A percentile compares a stretch with the other conserved stretches of the same genome.
phyloP scores from a whole-genome alignment of 352 stramenopile genomes.

The Pythium aristosporum region DNA sequence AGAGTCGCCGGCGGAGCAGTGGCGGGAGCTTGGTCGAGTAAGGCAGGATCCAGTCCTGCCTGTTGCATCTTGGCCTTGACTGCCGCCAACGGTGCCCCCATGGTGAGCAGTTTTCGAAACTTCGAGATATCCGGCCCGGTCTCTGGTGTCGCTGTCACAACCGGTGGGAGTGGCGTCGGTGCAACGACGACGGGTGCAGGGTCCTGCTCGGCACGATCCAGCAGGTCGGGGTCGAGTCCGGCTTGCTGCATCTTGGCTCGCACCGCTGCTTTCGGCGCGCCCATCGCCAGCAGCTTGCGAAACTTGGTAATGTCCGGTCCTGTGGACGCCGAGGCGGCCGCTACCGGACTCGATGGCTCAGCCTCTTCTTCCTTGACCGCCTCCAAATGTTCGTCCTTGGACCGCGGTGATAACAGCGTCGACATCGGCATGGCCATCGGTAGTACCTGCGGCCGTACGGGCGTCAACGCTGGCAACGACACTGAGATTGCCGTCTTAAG shows the following conservation, averaged over 20 bases:
- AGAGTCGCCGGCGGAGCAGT: slow-evolving; percentile 35
- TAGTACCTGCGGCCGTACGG: slow-evolving; percentile 16
- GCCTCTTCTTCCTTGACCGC: slow-evolving; percentile 27
- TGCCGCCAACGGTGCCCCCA: slow-evolving; percentile 77
- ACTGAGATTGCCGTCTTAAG: slow-evolving; percentile 26
- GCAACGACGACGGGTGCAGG: background rate
- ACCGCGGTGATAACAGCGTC: slow-evolving; percentile 12
- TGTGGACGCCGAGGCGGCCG: background rate
- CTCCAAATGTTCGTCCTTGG: slow-evolving; percentile 23
- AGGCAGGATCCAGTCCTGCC: slow-evolving; percentile 53
- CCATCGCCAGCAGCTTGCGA: slow-evolving; percentile 28
- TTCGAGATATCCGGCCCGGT: slow-evolving; percentile 42
- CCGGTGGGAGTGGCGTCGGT: background rate
- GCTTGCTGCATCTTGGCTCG: slow-evolving; percentile 32
- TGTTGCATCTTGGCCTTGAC: slow-evolving; percentile 70
- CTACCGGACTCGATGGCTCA: slow-evolving; percentile 14
- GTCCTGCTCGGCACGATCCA: slow-evolving; percentile 13
- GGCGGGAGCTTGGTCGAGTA: slow-evolving; percentile 44
- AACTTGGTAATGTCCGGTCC: slow-evolving; percentile 26
- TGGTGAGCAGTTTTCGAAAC: slow-evolving; percentile 93
- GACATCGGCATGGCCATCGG: slow-evolving; percentile 6
- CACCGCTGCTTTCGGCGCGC: slow-evolving; percentile 21
- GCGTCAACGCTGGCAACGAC: slow-evolving; percentile 19
- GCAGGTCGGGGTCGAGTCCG: slow-evolving; percentile 24
- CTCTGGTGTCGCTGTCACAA: background rate